Conservation (phyloP, 75 land plant genomes). For the Larix kaempferi region DNA sequence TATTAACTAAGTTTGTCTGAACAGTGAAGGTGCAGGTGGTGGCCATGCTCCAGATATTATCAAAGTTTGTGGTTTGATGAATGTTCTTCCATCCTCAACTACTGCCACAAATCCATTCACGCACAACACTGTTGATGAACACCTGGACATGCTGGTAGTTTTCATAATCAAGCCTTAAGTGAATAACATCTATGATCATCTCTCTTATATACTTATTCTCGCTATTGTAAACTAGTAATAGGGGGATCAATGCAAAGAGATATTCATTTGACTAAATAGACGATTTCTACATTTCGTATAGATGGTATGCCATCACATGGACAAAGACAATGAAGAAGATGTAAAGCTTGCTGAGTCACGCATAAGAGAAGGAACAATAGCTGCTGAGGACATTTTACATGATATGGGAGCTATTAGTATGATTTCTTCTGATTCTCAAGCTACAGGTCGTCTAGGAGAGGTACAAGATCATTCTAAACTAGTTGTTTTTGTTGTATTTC, state of each 20-base stretch:
- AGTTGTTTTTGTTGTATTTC: neutral
- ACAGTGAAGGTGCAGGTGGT: constrained; percentile 99
- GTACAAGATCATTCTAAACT: constrained; percentile 20
- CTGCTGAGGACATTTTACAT: constrained; percentile 98
- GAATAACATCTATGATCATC: neutral
- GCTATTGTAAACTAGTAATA: neutral
- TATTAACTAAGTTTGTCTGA: constrained; percentile 2
- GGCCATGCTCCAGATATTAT: constrained; percentile 99
- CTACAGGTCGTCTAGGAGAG: constrained; percentile 99
- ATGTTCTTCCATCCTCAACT: constrained; percentile 96
- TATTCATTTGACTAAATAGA: neutral
- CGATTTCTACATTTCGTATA: constrained; percentile 21
- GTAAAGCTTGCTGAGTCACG: constrained; percentile 98
- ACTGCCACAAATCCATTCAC: constrained; percentile 95
- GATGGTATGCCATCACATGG: constrained; percentile 99
- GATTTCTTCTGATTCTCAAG: constrained; percentile 98
- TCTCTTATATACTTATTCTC: neutral
- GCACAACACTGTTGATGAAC: constrained; percentile 90
- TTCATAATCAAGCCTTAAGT: constrained; percentile 1
- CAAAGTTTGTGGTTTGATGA: constrained; percentile 91
- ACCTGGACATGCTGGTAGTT: constrained; percentile 98
- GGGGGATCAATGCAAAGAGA: neutral
- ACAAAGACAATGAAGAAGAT: constrained; percentile 85
- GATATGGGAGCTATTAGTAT: constrained; percentile 99
- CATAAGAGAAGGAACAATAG: constrained; percentile 92